These are phyloP conservation scores for Dryadomyces quercus-mongolicae DNA, from an alignment of 2,329 filamentous ascomycete species.

Conservation along the genomic window DNA sequence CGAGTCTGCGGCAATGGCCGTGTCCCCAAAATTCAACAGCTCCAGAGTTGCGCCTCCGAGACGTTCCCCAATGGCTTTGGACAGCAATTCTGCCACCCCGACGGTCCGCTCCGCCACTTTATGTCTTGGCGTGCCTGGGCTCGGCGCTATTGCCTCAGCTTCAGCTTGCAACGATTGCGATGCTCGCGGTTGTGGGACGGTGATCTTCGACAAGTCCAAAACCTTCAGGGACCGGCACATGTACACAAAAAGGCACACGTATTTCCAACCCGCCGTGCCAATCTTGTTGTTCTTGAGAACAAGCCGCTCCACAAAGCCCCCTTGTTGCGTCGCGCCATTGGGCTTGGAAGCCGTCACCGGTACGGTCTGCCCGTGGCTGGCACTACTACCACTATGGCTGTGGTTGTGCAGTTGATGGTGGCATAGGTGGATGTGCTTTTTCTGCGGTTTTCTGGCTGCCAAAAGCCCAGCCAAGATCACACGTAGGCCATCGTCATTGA, in stretches of 20 bases:
- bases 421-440: conserved; percentile 32
- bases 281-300: conserved; percentile 89
- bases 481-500: conserved; percentile 77
- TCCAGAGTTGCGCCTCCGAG: conserved; percentile 66
- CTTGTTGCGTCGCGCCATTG: conserved; percentile 32
- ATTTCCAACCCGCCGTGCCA: conserved; percentile 77
- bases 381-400: neutral
- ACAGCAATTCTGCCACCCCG: conserved; percentile 55
- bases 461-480: conserved; percentile 78
- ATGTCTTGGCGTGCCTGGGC: conserved; percentile 1
- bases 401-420: conserved; percentile 5
- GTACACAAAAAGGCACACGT: conserved; percentile 81
- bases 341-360: conserved; percentile 15
- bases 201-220: conserved; percentile 75
- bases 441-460: conserved; percentile 58
- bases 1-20: conserved; percentile 57
- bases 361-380: conserved; percentile 17
- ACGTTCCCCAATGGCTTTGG: conserved; percentile 64
- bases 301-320: conserved; percentile 74
- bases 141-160: neutral
- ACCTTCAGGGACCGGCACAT: conserved; percentile 78
- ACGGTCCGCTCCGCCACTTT: conserved; percentile 16
- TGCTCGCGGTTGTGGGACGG: conserved; percentile 44
- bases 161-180: neutral
- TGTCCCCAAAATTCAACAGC: conserved; percentile 73